A percentile compares a stretch with the other conserved stretches of the same genome.
phyloP scores from a whole-genome alignment of 208 protist species.

The Trypanosomatidae sp. region DNA sequence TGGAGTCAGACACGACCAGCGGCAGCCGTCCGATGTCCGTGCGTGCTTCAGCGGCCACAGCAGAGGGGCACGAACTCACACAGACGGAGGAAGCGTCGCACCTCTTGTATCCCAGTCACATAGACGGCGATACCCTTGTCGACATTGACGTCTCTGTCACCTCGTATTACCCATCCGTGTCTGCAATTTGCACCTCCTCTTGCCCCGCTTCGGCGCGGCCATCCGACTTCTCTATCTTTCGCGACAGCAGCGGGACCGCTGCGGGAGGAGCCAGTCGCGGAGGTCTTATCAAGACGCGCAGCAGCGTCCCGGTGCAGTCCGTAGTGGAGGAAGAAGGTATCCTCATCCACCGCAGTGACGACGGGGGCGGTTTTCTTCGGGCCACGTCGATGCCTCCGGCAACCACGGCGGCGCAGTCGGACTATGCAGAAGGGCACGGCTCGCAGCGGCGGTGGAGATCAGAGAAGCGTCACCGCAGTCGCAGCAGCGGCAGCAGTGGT shows the following conservation, averaged over 20 bases:
- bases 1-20: conserved; percentile 27
- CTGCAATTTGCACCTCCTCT: conserved; percentile 22
- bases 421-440: background rate
- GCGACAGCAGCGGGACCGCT: conserved; percentile 40
- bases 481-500: conserved; percentile 23
- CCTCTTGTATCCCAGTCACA: conserved; percentile 16
- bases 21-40: conserved; percentile 2
- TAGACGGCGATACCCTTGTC: conserved; percentile 18
- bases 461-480: conserved; percentile 28
- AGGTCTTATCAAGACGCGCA: conserved; percentile 7
- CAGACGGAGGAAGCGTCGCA: conserved; percentile 18
- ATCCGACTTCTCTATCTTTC: conserved; percentile 79
- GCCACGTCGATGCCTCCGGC: conserved; percentile 13
- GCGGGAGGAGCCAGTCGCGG: background rate
- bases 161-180: conserved; percentile 25
- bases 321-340: conserved; percentile 17
- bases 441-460: conserved; percentile 12
- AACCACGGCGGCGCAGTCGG: background rate
- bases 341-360: conserved; percentile 15
- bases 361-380: conserved; percentile 1
- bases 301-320: conserved; percentile 9
- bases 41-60: conserved; percentile 4
- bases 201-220: conserved; percentile 38
- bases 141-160: conserved; percentile 30
- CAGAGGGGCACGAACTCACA: conserved; percentile 19